Evolutionary conservation across 2,329 filamentous ascomycete genomes (phyloP), one percentile per base, ranked within the genome.

Genomic region (Daldinia sp.): DNA sequence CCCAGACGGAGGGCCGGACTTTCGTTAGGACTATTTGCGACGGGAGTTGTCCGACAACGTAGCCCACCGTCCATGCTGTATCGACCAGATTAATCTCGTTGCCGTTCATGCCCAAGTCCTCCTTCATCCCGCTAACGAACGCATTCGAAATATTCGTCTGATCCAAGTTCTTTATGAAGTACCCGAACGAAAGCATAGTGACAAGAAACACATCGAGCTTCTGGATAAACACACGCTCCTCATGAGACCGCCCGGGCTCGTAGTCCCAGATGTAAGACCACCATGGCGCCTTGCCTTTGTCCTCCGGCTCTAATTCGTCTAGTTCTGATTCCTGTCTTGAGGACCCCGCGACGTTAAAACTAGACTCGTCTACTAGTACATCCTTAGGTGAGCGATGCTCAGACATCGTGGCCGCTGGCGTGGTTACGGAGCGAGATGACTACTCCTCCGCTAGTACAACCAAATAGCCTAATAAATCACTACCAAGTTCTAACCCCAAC

Each of bases 1-100:
- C 77, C 77, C 77, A 80, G 50, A 79, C 72, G 3, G 77, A 79
- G 0, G 80, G 80, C 2, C 79, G 75, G 6, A 82, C 63, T n/a
- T 76, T 75, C 1, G 78, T 79, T 7, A 79, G 68, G 17, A 79
- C 63, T 13, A 80, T 63, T 52, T 79, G 75, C 65, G 72, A 76
- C 0, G 77, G 77, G 9, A 79, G 69, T 57, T 78, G 74, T 4
- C 77, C 77, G 11, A 78, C 57, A n/a, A 79, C 74, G 48, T 79
- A 79, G 50, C 77, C 77, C 2, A 77, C 73, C 1, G 76, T 79
- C 74, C 74, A 79, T 32, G 68, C 71, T 0, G 73, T 73, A 34
- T 72, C 70, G 61, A 77, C 72, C 59, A 77, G 75, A 63, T 78
- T 78, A 55, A 74, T 70, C 61, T 79, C 68, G 52, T 77, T 78